phyloP scores from a whole-genome alignment of 257 asterid genomes.

The Cynanchum wilfordii region DNA sequence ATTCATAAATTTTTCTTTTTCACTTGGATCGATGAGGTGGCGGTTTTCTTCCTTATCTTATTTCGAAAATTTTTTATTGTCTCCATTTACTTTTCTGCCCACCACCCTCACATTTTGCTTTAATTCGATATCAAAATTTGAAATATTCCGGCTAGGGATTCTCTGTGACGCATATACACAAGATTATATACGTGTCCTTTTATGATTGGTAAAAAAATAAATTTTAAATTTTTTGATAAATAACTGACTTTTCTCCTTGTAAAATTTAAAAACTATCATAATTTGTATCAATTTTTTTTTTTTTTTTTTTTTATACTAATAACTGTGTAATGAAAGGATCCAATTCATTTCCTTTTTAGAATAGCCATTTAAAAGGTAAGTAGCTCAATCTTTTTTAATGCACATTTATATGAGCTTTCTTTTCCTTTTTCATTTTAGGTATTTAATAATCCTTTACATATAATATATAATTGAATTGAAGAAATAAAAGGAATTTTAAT shows the following conservation, averaged over 20 bases:
- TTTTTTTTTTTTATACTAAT: too few species aligned
- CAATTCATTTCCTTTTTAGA: background rate
- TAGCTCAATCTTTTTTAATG: background rate
- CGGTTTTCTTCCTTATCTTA: conserved; percentile 21
- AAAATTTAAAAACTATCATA: too few species aligned
- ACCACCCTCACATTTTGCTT: background rate
- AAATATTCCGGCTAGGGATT: background rate
- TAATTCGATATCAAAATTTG: background rate
- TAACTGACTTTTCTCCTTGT: too few species aligned
- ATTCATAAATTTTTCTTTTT: background rate
- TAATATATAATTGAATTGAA: too few species aligned
- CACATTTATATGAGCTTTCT: too few species aligned
- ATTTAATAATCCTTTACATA: too few species aligned
- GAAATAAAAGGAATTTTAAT: too few species aligned
- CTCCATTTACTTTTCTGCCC: background rate
- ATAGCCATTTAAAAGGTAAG: background rate
- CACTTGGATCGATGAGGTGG: conserved; percentile 61
- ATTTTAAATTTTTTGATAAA: too few species aligned
- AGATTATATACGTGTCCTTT: background rate
- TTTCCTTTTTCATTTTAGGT: too few species aligned
- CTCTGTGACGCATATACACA: background rate
- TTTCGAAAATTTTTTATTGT: background rate
- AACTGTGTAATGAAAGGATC: background rate
- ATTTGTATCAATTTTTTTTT: too few species aligned
- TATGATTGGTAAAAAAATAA: background rate